Percentiles rank a stretch among this genome's conserved stretches.
phyloP scores from a whole-genome alignment of 176 grass and related monocot genomes.

The Hordeum vulgare region MorexV3_pseudomolecules_assembly NC_058519.1:654665577-654666076 shows the following conservation, averaged over 20 bases:
- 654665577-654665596: constrained; percentile 70
- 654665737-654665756: constrained; percentile 63
- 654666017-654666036: background rate
- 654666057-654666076: background rate
- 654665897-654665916: background rate
- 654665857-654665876: background rate
- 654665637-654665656: constrained; percentile 95
- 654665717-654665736: constrained; percentile 91
- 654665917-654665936: background rate
- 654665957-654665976: background rate
- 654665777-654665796: too few relatives aligned
- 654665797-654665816: background rate
- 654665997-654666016: background rate
- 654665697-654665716: constrained; percentile 83
- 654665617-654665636: constrained; percentile 79
- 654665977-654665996: background rate
- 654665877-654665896: background rate
- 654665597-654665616: constrained; percentile 96
- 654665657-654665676: constrained; percentile 67
- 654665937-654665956: background rate
- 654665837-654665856: background rate
- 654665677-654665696: constrained; percentile 98
- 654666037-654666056: background rate
- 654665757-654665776: too few relatives aligned
- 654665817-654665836: background rate